Conservation (phyloP, 2,329 filamentous ascomycete species). For the Cytospora mali region DNA sequence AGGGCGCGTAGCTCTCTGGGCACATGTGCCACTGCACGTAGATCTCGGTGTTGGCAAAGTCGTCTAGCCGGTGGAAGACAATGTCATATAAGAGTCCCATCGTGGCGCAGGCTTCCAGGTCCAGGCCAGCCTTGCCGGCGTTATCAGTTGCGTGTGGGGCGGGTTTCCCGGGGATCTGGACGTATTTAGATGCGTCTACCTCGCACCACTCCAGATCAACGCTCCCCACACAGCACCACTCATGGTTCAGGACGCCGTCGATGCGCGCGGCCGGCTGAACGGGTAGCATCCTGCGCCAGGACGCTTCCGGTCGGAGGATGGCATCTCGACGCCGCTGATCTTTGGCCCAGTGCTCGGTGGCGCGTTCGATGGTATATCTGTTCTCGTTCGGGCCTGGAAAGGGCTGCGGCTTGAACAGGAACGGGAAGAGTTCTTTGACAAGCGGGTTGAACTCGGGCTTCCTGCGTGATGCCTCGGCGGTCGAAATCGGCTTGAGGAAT, state of each 20-base stretch:
- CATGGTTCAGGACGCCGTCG: background rate
- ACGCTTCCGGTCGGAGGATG: background rate
- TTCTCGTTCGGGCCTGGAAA: background rate
- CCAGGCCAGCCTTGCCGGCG: background rate
- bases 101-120: background rate
- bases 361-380: background rate
- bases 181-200: background rate
- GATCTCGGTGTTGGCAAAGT: background rate
- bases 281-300: background rate
- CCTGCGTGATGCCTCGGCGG: background rate
- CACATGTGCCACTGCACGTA: background rate
- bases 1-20: background rate
- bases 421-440: background rate
- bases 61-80: background rate
- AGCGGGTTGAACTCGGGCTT: background rate
- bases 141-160: background rate
- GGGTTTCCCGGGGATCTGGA: background rate
- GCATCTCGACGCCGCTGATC: background rate
- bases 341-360: background rate
- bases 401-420: background rate
- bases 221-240: background rate
- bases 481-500: background rate
- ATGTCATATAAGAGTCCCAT: background rate
- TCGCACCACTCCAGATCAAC: background rate
- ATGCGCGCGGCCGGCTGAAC: background rate